A percentile compares a stretch with the other conserved stretches of the same genome.
Conservation (phyloP, 2,329 filamentous ascomycete genomes). For the Fonsecaea erecta region DNA sequence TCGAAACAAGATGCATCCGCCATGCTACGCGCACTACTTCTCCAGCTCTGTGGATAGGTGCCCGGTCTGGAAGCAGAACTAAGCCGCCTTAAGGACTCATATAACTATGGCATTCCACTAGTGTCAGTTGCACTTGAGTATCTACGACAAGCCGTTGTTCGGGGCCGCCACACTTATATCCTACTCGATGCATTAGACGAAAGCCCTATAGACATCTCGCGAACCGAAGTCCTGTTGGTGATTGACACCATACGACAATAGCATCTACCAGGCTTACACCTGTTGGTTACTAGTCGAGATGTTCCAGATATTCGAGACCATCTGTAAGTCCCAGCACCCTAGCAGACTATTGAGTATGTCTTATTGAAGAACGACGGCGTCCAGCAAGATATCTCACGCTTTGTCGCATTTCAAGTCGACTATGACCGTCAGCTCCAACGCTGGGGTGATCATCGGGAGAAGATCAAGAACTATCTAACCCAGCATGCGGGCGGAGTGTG, state of each 20-base stretch:
- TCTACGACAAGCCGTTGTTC: conserved; percentile 3
- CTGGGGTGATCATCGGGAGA: conserved; percentile 16
- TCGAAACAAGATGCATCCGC: conserved; percentile 34
- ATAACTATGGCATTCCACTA: background rate
- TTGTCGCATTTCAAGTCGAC: no score
- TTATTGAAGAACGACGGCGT: background rate
- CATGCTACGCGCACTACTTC: conserved; percentile 38
- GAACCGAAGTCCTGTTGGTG: no score
- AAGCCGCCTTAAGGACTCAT: background rate
- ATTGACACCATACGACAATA: no score
- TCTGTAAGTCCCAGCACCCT: no score
- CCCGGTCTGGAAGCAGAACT: background rate
- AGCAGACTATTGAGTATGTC: no score
- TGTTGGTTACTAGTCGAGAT: no score
- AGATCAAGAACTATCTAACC: conserved; percentile 19
- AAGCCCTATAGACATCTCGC: no score
- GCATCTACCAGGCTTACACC: no score
- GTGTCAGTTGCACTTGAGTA: background rate
- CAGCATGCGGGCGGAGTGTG: conserved; percentile 27
- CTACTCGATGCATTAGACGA: conserved; percentile 36
- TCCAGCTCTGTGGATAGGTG: conserved; percentile 37
- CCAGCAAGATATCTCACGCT: no score
- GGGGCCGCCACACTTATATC: conserved; percentile 29
- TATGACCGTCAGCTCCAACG: no score
- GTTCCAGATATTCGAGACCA: no score